Evolutionary conservation across 2,329 filamentous ascomycete species (phyloP).

Genomic region (Pezicula carpinea): DNA sequence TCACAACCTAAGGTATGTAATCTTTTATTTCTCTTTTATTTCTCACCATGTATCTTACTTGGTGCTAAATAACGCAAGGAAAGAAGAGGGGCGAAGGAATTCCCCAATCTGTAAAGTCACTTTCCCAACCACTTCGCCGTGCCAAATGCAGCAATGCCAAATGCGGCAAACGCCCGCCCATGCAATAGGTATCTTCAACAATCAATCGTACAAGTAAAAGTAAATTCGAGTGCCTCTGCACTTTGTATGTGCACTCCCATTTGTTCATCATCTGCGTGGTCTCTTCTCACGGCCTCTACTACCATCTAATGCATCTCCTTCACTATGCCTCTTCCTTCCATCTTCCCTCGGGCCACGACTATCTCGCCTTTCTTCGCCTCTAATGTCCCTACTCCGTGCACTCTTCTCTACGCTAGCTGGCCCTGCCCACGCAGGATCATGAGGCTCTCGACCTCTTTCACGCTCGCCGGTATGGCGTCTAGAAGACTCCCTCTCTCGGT

Average conservation of each 20-base stretch:
- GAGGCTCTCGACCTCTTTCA: constrained; percentile 16
- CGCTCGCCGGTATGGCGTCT: constrained; percentile 8
- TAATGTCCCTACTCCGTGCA: constrained; percentile 14
- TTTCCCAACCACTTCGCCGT: constrained; percentile 9
- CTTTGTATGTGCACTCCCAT: background rate
- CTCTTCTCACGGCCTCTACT: constrained; percentile 29
- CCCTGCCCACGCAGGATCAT: constrained; percentile 18
- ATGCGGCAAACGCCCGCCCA: constrained; percentile 7
- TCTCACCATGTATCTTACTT: background rate
- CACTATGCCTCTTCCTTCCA: constrained; percentile 25
- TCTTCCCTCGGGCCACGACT: constrained; percentile 19
- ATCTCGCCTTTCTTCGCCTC: constrained; percentile 22
- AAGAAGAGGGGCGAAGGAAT: background rate
- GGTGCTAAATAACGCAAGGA: background rate
- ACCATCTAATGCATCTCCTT: constrained; percentile 37
- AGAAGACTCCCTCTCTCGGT: constrained; percentile 7
- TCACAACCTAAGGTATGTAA: too few relatives aligned
- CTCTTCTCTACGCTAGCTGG: constrained; percentile 7
- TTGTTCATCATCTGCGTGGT: constrained; percentile 15
- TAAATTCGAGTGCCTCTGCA: too few relatives aligned
- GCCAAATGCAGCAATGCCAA: constrained; percentile 7
- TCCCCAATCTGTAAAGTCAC: background rate
- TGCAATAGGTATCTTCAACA: constrained; percentile 8
- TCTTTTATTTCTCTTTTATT: background rate
- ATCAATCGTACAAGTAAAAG: constrained; percentile 13